Base-by-base conservation (phyloP, 1,284 basidiomycete species). In the Cutaneotrichosporon dermatis region DNA sequence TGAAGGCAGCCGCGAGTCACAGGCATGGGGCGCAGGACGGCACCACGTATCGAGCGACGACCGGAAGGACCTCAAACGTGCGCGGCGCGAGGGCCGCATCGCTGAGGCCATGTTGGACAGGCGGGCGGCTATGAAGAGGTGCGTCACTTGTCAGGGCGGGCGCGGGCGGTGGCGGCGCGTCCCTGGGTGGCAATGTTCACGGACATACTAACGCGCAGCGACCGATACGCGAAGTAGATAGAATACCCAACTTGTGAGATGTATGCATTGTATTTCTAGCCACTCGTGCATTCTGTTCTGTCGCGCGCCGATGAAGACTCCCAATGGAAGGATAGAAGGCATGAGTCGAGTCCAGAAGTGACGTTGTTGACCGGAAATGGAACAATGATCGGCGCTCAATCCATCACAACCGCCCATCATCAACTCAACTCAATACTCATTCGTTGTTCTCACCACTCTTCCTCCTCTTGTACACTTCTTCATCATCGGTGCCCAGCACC, bases 121-220 rank as follows among this genome's bases (percentile, higher is more conserved):
- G 35, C 83, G 93, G 58, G 82, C 89, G 6, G 95, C 95, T 74
- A 82, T 96, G 61, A 97, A 97, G 80, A 95, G 92, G 92, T 90
- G 59, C 50, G 81, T 78, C 8, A 40, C 25, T 25, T 25, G 25
- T 25, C 50, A 15, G 16, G 4, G 15, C 37, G 12, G 13, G 49
- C 35, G 35, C 6, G 34, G 12, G 35, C 33, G 25, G 25, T 25
- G 25, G 25, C 25, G 25, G 25, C 25, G 25, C 10, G 43, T 16
- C 13, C 49, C 9, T 41, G 37, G 50, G 50, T 51, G 50, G 50
- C 50, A 10, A 51, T 46, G 11, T 13, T 44, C 13, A 8, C 11
- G 7, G 7, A n/a, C 15, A 15, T n/a, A 46, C 45, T 37, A 37
- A 54, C 43, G 16, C 33, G 10, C 42, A 55, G 53, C 33, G 53